Conservation (phyloP, 495 filamentous ascomycete species). For the Bombardia bombarda region DNA sequence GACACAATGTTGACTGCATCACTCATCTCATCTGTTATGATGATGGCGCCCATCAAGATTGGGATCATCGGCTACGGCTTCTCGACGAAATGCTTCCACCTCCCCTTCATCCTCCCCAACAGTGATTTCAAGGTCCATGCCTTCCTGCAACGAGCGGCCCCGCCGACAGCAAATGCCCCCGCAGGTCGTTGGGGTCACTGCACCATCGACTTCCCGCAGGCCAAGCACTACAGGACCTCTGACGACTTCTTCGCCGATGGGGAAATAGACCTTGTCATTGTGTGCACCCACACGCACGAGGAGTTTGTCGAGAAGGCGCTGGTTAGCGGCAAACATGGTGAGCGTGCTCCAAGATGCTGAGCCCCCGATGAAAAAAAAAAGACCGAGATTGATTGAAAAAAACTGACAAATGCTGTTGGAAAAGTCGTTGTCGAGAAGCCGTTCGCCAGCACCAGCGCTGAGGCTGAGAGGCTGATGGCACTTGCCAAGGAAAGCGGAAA, state of each 20-base stretch:
- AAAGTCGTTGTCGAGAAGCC: conserved; percentile 70
- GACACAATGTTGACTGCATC: background rate
- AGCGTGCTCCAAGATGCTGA: no score
- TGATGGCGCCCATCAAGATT: conserved; percentile 21
- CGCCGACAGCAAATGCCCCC: conserved; percentile 8
- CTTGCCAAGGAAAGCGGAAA: conserved; percentile 52
- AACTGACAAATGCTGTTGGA: background rate
- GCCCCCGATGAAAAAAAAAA: no score
- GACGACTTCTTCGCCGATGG: conserved; percentile 53
- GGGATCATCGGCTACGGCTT: conserved; percentile 40
- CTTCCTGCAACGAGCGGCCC: conserved; percentile 25
- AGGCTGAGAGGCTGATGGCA: conserved; percentile 56
- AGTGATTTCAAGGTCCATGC: conserved; percentile 53
- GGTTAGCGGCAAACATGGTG: conserved; percentile 54
- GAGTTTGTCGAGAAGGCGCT: conserved; percentile 53
- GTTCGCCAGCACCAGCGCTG: conserved; percentile 54
- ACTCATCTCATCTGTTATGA: background rate
- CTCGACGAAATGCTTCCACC: conserved; percentile 67
- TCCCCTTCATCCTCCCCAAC: conserved; percentile 58
- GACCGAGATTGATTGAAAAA: no score
- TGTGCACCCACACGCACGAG: conserved; percentile 58
- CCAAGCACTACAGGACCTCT: conserved; percentile 33
- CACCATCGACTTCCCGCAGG: conserved; percentile 27
- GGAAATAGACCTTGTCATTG: conserved; percentile 53
- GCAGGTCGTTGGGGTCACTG: conserved; percentile 20